These are phyloP conservation scores for Hyphopichia khmerensis DNA, from an alignment of 1,139 yeast genomes.

Conservation along the genomic window DNA sequence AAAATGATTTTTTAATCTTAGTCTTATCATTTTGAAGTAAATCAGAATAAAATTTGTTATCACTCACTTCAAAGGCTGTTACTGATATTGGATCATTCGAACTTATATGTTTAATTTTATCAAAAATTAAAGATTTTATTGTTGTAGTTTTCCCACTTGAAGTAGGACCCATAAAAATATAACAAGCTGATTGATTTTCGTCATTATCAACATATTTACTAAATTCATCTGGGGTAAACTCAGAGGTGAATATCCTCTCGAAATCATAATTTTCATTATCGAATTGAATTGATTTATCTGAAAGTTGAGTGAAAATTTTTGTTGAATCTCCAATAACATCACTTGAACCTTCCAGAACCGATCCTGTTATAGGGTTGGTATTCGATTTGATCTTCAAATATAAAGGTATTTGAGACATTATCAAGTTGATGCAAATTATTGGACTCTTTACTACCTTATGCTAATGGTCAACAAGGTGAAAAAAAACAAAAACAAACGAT, in stretches of 20 bases:
- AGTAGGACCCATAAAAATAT: constrained; percentile 33
- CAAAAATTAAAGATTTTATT: constrained; percentile 14
- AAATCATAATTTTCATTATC: constrained; percentile 22
- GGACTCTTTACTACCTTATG: too few species aligned
- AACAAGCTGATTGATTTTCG: constrained; percentile 8
- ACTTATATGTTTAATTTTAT: constrained; percentile 6
- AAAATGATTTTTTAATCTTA: constrained; percentile 8
- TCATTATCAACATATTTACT: background rate
- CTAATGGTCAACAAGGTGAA: too few species aligned
- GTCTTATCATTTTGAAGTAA: constrained; percentile 16
- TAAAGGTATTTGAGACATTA: constrained; percentile 16
- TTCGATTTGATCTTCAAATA: constrained; percentile 23
- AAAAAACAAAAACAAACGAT: too few species aligned
- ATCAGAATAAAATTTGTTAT: constrained; percentile 26
- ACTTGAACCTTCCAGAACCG: background rate
- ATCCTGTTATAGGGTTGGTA: background rate
- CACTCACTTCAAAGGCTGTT: constrained; percentile 31
- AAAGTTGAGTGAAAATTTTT: constrained; percentile 10
- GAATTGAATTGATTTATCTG: constrained; percentile 18
- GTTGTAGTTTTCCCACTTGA: constrained; percentile 36
- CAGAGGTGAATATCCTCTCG: constrained; percentile 12
- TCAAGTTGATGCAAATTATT: too few species aligned
- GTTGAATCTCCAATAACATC: background rate
- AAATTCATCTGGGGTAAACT: constrained; percentile 1
- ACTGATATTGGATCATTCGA: constrained; percentile 11